A percentile compares a stretch with the other conserved stretches of the same genome.
phyloP scores from a whole-genome alignment of 75 land plant species.

The Chamaecyparis obtusa region DNA sequence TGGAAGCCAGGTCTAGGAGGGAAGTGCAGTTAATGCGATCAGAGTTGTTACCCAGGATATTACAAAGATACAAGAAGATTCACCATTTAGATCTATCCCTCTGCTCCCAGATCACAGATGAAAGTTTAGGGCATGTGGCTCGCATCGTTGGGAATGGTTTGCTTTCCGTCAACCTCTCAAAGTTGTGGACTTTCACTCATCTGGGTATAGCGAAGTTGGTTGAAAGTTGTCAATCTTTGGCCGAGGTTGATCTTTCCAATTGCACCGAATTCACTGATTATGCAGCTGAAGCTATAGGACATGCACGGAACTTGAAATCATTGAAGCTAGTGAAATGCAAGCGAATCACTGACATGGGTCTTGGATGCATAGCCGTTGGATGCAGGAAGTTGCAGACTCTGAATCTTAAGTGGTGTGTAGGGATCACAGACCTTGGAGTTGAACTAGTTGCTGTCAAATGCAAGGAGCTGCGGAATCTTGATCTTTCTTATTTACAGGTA shows the following conservation, averaged over 20 bases:
- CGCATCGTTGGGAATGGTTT: conserved; percentile 40
- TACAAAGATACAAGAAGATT: conserved; percentile 18
- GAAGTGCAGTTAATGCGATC: background rate
- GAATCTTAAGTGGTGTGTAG: conserved; percentile 64
- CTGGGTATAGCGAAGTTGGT: too few relatives aligned
- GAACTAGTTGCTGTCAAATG: conserved; percentile 52
- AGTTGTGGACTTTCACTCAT: too few relatives aligned
- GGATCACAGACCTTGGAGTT: conserved; percentile 62
- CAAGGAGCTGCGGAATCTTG: conserved; percentile 40
- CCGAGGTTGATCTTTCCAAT: too few relatives aligned
- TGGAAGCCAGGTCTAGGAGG: too few relatives aligned
- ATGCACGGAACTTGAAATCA: conserved; percentile 26
- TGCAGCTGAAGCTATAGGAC: too few relatives aligned
- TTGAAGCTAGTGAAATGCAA: conserved; percentile 55
- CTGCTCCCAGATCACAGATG: too few relatives aligned
- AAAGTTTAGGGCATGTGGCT: conserved; percentile 9
- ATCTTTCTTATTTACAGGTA: background rate
- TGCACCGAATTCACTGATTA: too few relatives aligned
- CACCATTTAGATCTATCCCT: conserved; percentile 5
- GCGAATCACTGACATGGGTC: conserved; percentile 41
- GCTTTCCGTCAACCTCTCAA: conserved; percentile 34
- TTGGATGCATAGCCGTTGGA: conserved; percentile 2
- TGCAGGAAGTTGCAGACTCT: conserved; percentile 42
- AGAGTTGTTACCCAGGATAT: conserved; percentile 29
- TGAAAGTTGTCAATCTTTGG: too few relatives aligned